Evolutionary conservation across 805 yeast species (phyloP).

Genomic region (Sugiyamaella lignohabitans): DNA sequence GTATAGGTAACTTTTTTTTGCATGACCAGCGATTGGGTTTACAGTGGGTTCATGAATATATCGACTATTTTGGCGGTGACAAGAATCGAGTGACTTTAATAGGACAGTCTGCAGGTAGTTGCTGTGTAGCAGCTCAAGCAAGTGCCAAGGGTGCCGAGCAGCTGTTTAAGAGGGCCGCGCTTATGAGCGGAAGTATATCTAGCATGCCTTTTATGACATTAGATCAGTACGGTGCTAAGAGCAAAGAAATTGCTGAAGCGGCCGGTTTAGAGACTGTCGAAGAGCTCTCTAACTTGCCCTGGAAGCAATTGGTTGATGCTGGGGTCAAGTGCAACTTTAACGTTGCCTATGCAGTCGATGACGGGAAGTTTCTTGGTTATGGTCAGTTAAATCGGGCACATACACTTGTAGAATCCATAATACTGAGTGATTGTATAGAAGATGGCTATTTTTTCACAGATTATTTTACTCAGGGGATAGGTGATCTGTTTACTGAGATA

Average conservation of each 20-base stretch:
- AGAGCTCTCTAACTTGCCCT: constrained; percentile 20
- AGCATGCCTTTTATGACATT: constrained; percentile 18
- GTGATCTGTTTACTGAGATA: neutral
- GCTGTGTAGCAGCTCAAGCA: constrained; percentile 31
- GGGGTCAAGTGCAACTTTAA: constrained; percentile 20
- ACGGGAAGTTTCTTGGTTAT: constrained; percentile 19
- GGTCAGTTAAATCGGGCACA: constrained; percentile 11
- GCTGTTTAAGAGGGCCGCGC: constrained; percentile 22
- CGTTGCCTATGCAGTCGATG: constrained; percentile 25
- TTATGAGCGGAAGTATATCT: constrained; percentile 26
- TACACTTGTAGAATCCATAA: constrained; percentile 17
- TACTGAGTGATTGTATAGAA: constrained; percentile 28
- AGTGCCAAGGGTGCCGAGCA: constrained; percentile 13
- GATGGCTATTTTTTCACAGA: constrained; percentile 24
- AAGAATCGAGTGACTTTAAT: constrained; percentile 37
- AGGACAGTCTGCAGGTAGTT: constrained; percentile 46
- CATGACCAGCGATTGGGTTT: constrained; percentile 44
- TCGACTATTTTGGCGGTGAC: constrained; percentile 44
- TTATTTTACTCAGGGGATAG: neutral
- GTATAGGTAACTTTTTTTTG: constrained; percentile 36
- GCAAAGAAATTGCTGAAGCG: constrained; percentile 11
- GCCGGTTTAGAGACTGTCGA: constrained; percentile 17
- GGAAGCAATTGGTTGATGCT: constrained; percentile 24
- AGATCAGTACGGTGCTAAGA: constrained; percentile 16
- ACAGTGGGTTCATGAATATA: constrained; percentile 41